Conservation (phyloP, 2,329 filamentous ascomycete species). For the Albifimbria verrucaria region DNA sequence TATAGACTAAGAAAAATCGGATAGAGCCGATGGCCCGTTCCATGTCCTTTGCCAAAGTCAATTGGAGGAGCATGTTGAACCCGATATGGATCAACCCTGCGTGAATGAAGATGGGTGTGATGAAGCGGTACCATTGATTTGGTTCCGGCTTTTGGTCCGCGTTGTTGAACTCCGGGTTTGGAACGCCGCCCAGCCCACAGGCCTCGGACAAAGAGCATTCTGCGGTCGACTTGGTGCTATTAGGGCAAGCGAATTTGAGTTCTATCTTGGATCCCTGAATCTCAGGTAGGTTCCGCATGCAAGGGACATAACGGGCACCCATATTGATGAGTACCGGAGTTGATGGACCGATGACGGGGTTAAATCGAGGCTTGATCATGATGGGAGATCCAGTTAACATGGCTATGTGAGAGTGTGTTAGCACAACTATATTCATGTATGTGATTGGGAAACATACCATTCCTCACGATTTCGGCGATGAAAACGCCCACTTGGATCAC, state of each 20-base stretch:
- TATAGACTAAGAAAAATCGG: slow-evolving; percentile 85
- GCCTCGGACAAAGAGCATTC: slow-evolving; percentile 73
- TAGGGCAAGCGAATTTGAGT: slow-evolving; percentile 74
- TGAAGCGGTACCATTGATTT: slow-evolving; percentile 97
- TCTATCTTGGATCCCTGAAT: slow-evolving; percentile 51
- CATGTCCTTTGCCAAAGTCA: slow-evolving; percentile 89
- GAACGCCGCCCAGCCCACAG: slow-evolving; percentile 77
- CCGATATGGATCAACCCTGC: slow-evolving; percentile 91
- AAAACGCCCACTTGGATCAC: slow-evolving; percentile 79
- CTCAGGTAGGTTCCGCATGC: slow-evolving; percentile 80
- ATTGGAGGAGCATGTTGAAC: slow-evolving; percentile 90
- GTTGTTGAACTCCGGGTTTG: slow-evolving; percentile 60
- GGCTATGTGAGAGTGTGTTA: slow-evolving; percentile 43
- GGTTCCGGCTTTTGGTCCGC: slow-evolving; percentile 57
- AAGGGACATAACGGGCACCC: slow-evolving; percentile 88
- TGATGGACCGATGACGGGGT: slow-evolving; percentile 96
- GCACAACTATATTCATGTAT: background rate
- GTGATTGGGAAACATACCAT: slow-evolving; percentile 53
- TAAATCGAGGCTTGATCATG: slow-evolving; percentile 80
- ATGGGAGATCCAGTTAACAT: slow-evolving; percentile 76
- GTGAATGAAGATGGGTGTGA: slow-evolving; percentile 92
- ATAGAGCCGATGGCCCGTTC: slow-evolving; percentile 85
- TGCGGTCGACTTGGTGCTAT: slow-evolving; percentile 61
- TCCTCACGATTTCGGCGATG: slow-evolving; percentile 81
- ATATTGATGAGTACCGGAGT: slow-evolving; percentile 91